Base-by-base conservation (phyloP, 2,329 filamentous ascomycete genomes). In the Ophiostoma australiae region DNA sequence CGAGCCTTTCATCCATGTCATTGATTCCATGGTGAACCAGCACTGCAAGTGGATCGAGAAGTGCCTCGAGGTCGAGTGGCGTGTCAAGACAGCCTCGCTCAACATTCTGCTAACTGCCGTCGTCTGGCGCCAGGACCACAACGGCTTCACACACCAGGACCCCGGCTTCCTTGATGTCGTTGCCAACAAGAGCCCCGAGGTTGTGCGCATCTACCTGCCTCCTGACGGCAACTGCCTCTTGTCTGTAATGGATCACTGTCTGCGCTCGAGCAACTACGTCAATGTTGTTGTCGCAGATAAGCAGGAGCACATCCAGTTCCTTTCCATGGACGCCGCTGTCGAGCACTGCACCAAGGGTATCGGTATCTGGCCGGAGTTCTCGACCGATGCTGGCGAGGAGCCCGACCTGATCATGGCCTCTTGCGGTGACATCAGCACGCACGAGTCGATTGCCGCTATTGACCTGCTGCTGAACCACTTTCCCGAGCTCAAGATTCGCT, bases 41-140 rank as follows among this genome's bases (percentile, higher is more conserved):
- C 91, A 94, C 80, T 92, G 90, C 82, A 94, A 94, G 79, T 93
- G 91, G 91, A 85, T 93, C 69, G 91, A 94, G 79, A 94, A 93
- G 81, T 91, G 88, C 74, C 82, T 89, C n/a, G 91, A 93, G 77
- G 89, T 93, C 27, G 87, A 91, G 76, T 94, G 91, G 91, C 87
- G 91, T 69, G 86, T 84, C 75, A 89, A 89, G 78, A 82, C 93
- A 13, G 85, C 90, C 10, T 93, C 90, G 0, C 86, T 94, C 75
- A 94, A 94, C 81, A 93, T 93, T 74, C 85, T 94, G 17, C 84
- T 93, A 70, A 93, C 91, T 0, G 88, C 90, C 1, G 91, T 91
- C 8, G 90, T 93, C 72, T 93, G 91, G 91, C 83, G 91, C 76
- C 91, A 93, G 81, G 91, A 93, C 74, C 91, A 93, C 82, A 94